Base-by-base conservation (phyloP, 306 rosid genomes). In the Glycyrrhiza uralensis region DNA sequence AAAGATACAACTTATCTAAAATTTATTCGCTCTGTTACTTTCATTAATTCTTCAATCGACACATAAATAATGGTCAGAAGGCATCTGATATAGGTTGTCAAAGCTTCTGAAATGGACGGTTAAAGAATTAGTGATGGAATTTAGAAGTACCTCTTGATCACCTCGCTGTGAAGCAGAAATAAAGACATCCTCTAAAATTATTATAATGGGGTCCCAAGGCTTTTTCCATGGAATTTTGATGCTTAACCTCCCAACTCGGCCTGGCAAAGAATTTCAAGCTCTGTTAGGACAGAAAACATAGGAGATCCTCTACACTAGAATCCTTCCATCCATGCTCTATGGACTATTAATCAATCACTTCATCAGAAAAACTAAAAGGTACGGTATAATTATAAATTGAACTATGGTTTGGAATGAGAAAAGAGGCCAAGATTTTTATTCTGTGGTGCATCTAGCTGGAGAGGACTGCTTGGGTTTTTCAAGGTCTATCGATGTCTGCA, bases 191-290 rank as follows among this genome's bases (percentile, higher is more conserved):
- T 94, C 98, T 62, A 94, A 82, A 66, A 78, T 66, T 35, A 94
- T 91, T 57, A 91, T 85, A 78, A 91, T 82, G 39, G 98, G 96
- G 33, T 91, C 96, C 97, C 98, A 84, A 12, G 93, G 94, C 92
- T 82, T 91, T 81, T 89, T 94, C 98, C 98, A 94, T 33, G 98
- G 97, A 83, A 94, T 91, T 84, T 87, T 91, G 74, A 94, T 91
- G 89, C 98, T 94, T 79, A 94, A 81, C 85, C 80, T 89, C 69
- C 98, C 98, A 72, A 89, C 89, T 76, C 87, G 95, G 61, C 98
- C 98, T 91, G 66, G 22, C 61, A 61, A 74, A 82, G 38, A 63
- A 28, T 33, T 66, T 51, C 61, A 85, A 56, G 65, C 30, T 44
- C 42, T 23, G 33, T 66, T 69, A 76, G 39, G 9, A 36, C 50